Base-by-base conservation (phyloP, 768 basidiomycete genomes). In the Fistulinella prunicolor region DNA sequence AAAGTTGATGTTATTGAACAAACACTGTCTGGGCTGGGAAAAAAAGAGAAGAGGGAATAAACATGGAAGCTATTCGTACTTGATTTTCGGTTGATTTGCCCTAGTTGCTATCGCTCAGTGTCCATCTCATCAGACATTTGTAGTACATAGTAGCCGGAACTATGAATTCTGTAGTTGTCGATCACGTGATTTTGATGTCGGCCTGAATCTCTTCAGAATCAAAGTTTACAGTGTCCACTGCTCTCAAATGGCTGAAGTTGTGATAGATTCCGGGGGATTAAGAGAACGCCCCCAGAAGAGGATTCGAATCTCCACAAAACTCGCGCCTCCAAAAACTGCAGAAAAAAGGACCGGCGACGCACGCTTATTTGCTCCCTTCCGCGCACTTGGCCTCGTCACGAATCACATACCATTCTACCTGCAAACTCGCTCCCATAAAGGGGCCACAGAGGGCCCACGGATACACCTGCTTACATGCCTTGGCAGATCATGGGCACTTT, bases 381-480 rank as follows among this genome's bases (percentile, higher is more conserved):
- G 96, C 50, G 94, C 94, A 7, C 80, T 99, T n/a, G 95, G 96
- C 22, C 80, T 93, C 48, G 80, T 98, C 60, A 92, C 94, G 37
- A 94, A 95, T 62, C 80, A 86, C 70, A 78, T 94, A 21, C 93
- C 94, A 9, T 91, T 95, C 63, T 82, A 86, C 14, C 66, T 97
- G 49, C 93, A 95, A 73, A 83, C 86, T 2, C 81, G 91, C 45
- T 82, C 88, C 1, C 76, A 84, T 60, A 94, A 94, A 64, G 90
- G 90, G 21, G 82, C 90, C 19, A 80, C 89, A 1, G 86, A 86
- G 17, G 89, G 87, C 3, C 93, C 94, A 1, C 79, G 81, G 39
- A 75, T 94, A 48, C 86, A 92, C 53, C 71, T 98, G 36, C 68
- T 96, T 28, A 94, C 92, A 10, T 94, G 89, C 59, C 69, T 97